Conservation (phyloP, 208 protist species). For the Acanthamoeba lenticulata region DNA sequence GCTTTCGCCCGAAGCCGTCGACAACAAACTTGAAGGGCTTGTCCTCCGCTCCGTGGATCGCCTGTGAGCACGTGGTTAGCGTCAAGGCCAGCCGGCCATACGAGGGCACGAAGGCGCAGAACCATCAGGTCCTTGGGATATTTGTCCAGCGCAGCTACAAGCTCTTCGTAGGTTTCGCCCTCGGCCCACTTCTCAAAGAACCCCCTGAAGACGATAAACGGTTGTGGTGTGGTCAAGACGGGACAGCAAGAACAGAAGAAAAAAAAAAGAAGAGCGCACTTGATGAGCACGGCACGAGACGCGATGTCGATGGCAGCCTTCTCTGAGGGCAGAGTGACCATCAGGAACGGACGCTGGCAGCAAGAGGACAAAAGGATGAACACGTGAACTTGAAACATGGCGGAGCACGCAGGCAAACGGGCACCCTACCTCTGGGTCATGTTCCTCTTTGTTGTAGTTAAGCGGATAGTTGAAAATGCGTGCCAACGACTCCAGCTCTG, state of each 20-base stretch:
- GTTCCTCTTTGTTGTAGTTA: conserved; percentile 13
- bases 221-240: not conserved
- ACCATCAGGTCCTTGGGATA: conserved; percentile 17
- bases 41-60: not conserved
- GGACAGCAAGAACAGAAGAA: not conserved
- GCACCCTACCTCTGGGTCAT: conserved; percentile 13
- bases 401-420: no score
- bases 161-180: conserved; percentile 52
- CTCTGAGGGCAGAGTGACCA: conserved; percentile 31
- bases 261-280: not conserved
- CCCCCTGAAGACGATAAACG: not conserved
- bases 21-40: conserved; percentile 45
- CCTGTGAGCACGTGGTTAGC: no score
- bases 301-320: conserved; percentile 38
- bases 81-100: no score
- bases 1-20: conserved; percentile 47
- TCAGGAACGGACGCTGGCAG: conserved; percentile 53
- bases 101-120: not conserved
- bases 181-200: conserved; percentile 61
- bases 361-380: no score
- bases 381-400: no score
- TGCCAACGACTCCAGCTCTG: conserved; percentile 34
- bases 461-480: conserved; percentile 16
- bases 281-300: conserved; percentile 41
- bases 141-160: conserved; percentile 10